Percentiles rank a stretch among this genome's conserved stretches.
These are phyloP conservation scores for Trapa incisa DNA, from an alignment of 345 rosid genomes.

Conservation along the genomic window DNA sequence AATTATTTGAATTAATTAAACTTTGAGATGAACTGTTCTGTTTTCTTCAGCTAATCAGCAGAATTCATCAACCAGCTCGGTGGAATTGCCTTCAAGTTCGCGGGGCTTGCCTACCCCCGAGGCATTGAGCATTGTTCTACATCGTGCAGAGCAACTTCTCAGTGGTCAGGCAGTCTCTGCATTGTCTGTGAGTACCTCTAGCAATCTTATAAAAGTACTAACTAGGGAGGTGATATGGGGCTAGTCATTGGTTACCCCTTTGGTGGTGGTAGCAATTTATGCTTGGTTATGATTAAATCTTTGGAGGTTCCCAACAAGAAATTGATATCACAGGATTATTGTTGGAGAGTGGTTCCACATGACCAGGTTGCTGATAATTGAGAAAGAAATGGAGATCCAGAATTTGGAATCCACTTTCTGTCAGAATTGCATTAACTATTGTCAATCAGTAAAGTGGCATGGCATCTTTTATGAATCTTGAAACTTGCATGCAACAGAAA, in stretches of 20 bases:
- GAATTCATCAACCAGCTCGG: constrained; percentile 25
- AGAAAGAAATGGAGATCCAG: neutral
- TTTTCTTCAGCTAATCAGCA: constrained; percentile 39
- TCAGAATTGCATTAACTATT: neutral
- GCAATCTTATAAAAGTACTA: neutral
- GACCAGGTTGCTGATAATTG: neutral
- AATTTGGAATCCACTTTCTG: neutral
- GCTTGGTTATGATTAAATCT: neutral
- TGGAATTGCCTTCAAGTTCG: constrained; percentile 37
- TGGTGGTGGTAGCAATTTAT: neutral
- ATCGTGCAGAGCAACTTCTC: constrained; percentile 53
- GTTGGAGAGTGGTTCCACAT: neutral
- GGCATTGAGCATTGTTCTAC: constrained; percentile 48
- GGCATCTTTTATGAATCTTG: neutral
- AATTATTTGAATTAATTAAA: neutral
- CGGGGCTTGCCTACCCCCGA: constrained; percentile 53
- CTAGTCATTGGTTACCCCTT: neutral
- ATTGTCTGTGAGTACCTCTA: constrained; percentile 41
- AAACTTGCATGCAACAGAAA: neutral
- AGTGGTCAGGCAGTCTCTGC: constrained; percentile 40
- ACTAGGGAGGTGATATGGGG: neutral
- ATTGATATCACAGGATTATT: neutral
- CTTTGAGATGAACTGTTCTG: constrained; percentile 9
- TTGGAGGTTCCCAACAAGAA: neutral
- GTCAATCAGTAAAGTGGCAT: neutral